A percentile compares a stretch with the other conserved stretches of the same genome.
These are phyloP conservation scores for Tetracentron sinense DNA, from an alignment of 164 flowering plant species.

Conservation along the genomic window DNA sequence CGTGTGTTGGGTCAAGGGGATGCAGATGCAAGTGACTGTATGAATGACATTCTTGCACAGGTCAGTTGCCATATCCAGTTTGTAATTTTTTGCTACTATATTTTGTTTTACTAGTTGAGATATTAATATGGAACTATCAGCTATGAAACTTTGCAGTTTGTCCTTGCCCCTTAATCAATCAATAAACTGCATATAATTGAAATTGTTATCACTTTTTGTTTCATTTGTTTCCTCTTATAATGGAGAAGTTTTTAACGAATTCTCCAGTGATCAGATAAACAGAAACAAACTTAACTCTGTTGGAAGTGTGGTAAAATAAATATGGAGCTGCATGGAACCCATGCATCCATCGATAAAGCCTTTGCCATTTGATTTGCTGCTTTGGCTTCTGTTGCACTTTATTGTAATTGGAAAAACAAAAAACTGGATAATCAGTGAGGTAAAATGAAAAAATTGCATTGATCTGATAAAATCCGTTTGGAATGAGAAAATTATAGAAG, in stretches of 20 bases:
- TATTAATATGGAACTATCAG: background rate
- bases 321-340: background rate
- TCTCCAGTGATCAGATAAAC: no score
- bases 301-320: background rate
- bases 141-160: no score
- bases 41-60: conserved; percentile 99
- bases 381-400: background rate
- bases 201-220: background rate
- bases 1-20: conserved; percentile 86
- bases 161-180: background rate
- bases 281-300: no score
- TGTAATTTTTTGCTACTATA: conserved; percentile 3
- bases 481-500: no score
- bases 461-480: background rate
- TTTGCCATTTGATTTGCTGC: background rate
- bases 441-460: no score
- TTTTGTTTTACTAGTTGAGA: conserved; percentile 3
- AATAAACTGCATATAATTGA: background rate
- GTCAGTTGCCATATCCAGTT: conserved; percentile 34
- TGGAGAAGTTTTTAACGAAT: no score
- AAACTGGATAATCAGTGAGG: background rate
- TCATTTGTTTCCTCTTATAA: background rate
- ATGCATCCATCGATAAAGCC: no score
- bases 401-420: background rate
- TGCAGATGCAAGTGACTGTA: conserved; percentile 91